Base-by-base conservation (phyloP, 768 basidiomycete species). In the Phanerochaete sordida region DNA sequence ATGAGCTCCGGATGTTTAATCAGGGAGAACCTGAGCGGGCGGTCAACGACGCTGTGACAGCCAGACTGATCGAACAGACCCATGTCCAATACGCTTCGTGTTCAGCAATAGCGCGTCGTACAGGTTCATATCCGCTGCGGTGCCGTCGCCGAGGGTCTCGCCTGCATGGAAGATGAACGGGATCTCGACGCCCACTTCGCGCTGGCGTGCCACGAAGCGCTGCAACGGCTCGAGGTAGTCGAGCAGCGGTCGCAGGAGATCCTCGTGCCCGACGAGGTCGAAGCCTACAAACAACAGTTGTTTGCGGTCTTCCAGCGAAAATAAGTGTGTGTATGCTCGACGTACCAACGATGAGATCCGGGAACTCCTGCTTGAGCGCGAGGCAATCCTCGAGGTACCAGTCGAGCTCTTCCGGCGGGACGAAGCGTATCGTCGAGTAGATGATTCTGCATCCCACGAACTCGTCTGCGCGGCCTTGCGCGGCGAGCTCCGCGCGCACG, bases 131-230 rank as follows among this genome's bases (percentile, higher is more conserved):
- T 93, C 90, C 21, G 86, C 85, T 21, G 76, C 72, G 3, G 82
- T 83, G 6, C 91, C 91, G 68, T 92, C 91, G 4, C 88, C 87
- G 23, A 88, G 77, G 0, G 90, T 92, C 73, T 92, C 90, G 21
- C 91, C 91, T 0, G 88, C 89, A 65, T 92, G 91, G 65, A 91
- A 85, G 49, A 91, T 79, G 71, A 90, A 90, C 0, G 91, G 91
- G 26, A 91, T 83, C 30, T 86, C 80, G 1, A 92, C 64, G 0
- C 82, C 79, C 47, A 80, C 75, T 60, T 85, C 81, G 53, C 82
- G 76, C 65, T 83, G 81, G 26, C 82, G 81, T 50, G 79, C 72
- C 30, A 79, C 74, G 74, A 91, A 92, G 45, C 73, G 75, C 4
- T 87, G 70, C 6, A 93, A 75, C 11, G 81, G 80, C 33, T 83